These are phyloP conservation scores for Tilletia setariae DNA, from an alignment of 1,284 basidiomycete species.

Conservation along the genomic window DNA sequence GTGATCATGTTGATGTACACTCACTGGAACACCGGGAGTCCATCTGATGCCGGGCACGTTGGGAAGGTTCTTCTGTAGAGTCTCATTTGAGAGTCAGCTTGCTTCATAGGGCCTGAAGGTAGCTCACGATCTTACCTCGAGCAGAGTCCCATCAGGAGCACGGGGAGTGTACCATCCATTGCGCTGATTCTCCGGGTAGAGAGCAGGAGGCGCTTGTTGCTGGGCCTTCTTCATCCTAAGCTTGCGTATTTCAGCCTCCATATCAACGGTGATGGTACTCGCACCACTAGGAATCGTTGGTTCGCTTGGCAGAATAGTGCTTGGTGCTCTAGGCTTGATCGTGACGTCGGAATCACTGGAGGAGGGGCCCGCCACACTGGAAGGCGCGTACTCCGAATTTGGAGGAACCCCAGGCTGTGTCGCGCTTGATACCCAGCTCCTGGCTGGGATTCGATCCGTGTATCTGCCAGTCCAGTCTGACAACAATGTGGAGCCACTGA, in stretches of 20 bases:
- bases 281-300: slow-evolving; percentile 4
- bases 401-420: slow-evolving; percentile 36
- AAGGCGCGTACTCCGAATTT: slow-evolving; percentile 27
- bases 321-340: neutral
- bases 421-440: slow-evolving; percentile 34
- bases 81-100: neutral
- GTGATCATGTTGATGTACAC: neutral
- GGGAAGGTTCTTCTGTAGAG: slow-evolving; percentile 5
- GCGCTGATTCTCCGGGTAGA: slow-evolving; percentile 16
- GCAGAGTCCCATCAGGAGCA: neutral
- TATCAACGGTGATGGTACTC: slow-evolving; percentile 30
- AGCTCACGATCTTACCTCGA: neutral
- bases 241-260: slow-evolving; percentile 41
- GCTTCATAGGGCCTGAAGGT: too few relatives aligned
- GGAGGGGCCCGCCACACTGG: neutral
- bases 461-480: slow-evolving; percentile 10
- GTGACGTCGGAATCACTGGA: slow-evolving; percentile 31
- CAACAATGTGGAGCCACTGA: slow-evolving; percentile 3
- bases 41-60: slow-evolving; percentile 8
- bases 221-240: slow-evolving; percentile 27
- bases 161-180: slow-evolving; percentile 43
- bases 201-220: slow-evolving; percentile 22
- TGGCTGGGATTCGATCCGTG: slow-evolving; percentile 33
- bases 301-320: neutral
- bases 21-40: slow-evolving; percentile 4